Conservation (phyloP, 768 basidiomycete species). For the Kwoniella sp. region DNA sequence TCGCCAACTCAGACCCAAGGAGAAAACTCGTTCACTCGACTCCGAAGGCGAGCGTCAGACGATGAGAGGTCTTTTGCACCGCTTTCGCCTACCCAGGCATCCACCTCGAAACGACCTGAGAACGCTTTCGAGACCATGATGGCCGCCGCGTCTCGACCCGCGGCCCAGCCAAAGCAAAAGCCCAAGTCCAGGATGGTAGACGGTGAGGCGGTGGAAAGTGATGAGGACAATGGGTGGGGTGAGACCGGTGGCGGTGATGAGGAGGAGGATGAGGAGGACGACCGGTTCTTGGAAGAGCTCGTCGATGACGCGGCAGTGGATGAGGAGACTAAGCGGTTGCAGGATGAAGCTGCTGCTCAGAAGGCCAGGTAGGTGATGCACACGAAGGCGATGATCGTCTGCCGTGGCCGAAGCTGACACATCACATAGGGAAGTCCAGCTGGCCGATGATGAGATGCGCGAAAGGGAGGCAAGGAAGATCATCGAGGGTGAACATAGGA, state of each 20-base stretch:
- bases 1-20: constrained; percentile 23
- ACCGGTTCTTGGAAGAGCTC: constrained; percentile 28
- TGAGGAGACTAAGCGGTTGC: constrained; percentile 26
- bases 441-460: constrained; percentile 33
- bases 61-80: neutral
- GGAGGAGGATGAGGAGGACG: constrained; percentile 41
- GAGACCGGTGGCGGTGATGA: constrained; percentile 12
- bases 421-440: constrained; percentile 36
- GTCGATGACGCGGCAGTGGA: constrained; percentile 37
- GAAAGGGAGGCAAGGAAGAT: constrained; percentile 33
- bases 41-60: constrained; percentile 2
- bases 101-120: neutral
- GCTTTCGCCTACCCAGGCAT: constrained; percentile 12
- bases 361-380: constrained; percentile 30
- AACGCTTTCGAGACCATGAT: constrained; percentile 26
- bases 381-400: too few species aligned
- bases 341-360: constrained; percentile 32
- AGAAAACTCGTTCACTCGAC: constrained; percentile 3
- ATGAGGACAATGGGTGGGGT: constrained; percentile 44
- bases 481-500: constrained; percentile 32
- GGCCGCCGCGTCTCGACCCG: constrained; percentile 9
- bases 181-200: constrained; percentile 26
- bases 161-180: constrained; percentile 4
- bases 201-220: constrained; percentile 44
- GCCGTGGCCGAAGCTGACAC: too few species aligned